phyloP scores from a whole-genome alignment of 2,329 filamentous ascomycete species.

The Botrytis aclada region DNA sequence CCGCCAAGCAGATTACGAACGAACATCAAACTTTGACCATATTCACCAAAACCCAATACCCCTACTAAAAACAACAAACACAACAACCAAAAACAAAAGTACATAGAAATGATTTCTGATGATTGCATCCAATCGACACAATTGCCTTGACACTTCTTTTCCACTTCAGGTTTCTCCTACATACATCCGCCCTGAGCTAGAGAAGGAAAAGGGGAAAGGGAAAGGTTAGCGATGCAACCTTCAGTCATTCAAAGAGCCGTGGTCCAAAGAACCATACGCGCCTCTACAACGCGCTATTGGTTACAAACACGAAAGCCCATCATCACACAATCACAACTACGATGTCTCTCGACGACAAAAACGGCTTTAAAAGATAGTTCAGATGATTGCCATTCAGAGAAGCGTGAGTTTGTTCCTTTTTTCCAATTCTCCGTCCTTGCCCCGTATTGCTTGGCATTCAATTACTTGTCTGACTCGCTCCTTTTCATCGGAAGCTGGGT shows the following conservation, averaged over 20 bases:
- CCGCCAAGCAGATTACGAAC: conserved; percentile 9
- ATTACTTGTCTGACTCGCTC: not conserved
- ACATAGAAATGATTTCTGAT: not conserved
- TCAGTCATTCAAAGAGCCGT: not conserved
- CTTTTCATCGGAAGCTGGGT: not conserved
- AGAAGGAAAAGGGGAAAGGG: not conserved
- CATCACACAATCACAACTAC: conserved; percentile 11
- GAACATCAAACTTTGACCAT: not conserved
- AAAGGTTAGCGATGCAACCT: conserved; percentile 15
- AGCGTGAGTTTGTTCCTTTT: not conserved
- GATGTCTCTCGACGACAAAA: conserved; percentile 6
- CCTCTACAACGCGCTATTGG: conserved; percentile 15
- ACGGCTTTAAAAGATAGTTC: not conserved
- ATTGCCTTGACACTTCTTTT: not conserved
- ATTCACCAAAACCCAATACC: not conserved
- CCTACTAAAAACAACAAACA: conserved; percentile 1
- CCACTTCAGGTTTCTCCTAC: not conserved
- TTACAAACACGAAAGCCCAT: conserved; percentile 5
- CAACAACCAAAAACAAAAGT: not conserved
- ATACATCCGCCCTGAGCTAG: not conserved
- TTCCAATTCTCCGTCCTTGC: not conserved
- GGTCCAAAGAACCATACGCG: not conserved
- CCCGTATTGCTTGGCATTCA: conserved; percentile 3
- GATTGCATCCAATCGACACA: not conserved
- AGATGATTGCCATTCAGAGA: not conserved